Percentiles rank a stretch among this genome's conserved stretches.
Conservation (phyloP, 2,329 filamentous ascomycete species). For the Hyphodiscus sp. region DNA sequence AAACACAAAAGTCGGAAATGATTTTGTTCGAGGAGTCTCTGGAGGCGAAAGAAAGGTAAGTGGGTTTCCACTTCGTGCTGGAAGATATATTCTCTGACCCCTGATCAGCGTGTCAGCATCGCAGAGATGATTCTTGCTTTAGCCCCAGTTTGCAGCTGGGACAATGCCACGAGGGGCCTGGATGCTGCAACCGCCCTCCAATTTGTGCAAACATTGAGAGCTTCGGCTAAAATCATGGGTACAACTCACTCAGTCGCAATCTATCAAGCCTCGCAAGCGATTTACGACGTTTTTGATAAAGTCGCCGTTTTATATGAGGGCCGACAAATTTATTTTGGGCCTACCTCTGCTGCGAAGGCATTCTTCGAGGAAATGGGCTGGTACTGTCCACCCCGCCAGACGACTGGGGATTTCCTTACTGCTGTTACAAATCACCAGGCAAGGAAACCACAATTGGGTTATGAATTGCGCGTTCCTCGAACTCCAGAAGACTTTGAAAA, state of each 20-base stretch:
- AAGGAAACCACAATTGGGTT: slow-evolving; percentile 47
- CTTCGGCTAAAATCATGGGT: slow-evolving; percentile 58
- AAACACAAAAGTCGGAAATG: background rate
- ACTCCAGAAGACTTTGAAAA: slow-evolving; percentile 50
- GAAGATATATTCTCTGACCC: background rate
- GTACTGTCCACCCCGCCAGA: slow-evolving; percentile 53
- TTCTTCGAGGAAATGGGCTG: slow-evolving; percentile 70
- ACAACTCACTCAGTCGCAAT: slow-evolving; percentile 61
- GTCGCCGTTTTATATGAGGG: slow-evolving; percentile 62
- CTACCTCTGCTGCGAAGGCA: slow-evolving; percentile 52
- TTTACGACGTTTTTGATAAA: slow-evolving; percentile 66
- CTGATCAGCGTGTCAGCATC: slow-evolving; percentile 36
- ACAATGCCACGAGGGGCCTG: slow-evolving; percentile 54
- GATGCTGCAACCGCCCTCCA: slow-evolving; percentile 70
- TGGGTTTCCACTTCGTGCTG: background rate
- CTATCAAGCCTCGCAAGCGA: slow-evolving; percentile 65
- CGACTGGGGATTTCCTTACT: slow-evolving; percentile 63
- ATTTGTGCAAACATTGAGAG: slow-evolving; percentile 62
- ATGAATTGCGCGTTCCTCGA: slow-evolving; percentile 50
- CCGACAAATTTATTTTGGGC: slow-evolving; percentile 68
- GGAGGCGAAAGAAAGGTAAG: background rate
- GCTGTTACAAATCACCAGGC: slow-evolving; percentile 62
- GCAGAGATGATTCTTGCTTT: slow-evolving; percentile 61
- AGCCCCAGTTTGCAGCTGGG: slow-evolving; percentile 38
- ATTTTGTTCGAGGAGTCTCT: background rate